Evolutionary conservation across 2,329 filamentous ascomycete genomes (phyloP), one percentile per base, ranked within the genome.

Genomic region (Chaetomium olivaceum): DNA sequence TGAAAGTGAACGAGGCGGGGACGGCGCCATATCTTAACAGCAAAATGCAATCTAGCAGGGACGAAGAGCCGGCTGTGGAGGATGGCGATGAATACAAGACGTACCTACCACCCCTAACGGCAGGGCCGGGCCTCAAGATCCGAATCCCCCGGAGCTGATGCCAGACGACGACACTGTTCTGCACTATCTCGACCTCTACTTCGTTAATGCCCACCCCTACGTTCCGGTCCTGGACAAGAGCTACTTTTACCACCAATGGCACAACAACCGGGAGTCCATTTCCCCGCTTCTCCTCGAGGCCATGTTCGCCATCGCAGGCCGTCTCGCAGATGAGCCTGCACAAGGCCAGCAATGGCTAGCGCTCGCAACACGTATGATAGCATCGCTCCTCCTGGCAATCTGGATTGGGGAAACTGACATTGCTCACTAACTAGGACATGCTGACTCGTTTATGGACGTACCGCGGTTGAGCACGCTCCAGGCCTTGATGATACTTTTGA

Each of bases 311-410:
- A 95, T 96, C 74, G 90, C 92, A 4, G 91, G 91, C 9, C 86
- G 92, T 46, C 83, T 97, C 68, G 89, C 93, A 0, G 92, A 95
- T 69, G 91, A 96, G 70, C 89, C 91, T 4, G 85, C 90, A 0
- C 89, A 95, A 77, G 93, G 92, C 12, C 91, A 93, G 70, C 93
- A 95, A 77, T 98, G 95, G 95, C 86, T 98, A 58, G 92, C 92
- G 33, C 83, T 98, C 68, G 93, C 93, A 65, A 91, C 91, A 31
- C 90, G 92, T 95, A 81, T 71, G 83, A 68, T 51, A 12, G 11
- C 61, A 11, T 27, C 59, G 16, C 27, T 4, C 3, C 12, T 2
- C 3, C 12, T 2, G n/a, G 4, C 21, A 19, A 27, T 6, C n/a
- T 29, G 27, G 50, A 36, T n/a, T 21, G 25, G 11, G 63, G 36